Percentiles rank a stretch among this genome's conserved stretches.
Conservation (phyloP, 2,329 filamentous ascomycete species). For the Esteya vermicola region DNA sequence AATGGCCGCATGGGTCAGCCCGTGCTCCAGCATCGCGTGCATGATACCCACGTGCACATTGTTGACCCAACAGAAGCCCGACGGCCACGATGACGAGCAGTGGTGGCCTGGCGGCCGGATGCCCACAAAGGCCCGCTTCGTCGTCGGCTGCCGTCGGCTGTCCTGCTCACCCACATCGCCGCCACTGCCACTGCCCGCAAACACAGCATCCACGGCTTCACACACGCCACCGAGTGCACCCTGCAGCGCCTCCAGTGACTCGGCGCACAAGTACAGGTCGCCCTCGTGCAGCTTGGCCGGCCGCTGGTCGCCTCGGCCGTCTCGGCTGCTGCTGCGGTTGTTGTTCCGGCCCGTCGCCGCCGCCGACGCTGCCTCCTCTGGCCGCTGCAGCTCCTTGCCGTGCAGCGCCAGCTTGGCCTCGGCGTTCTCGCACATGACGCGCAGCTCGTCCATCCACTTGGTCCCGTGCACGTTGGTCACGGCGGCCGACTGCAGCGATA, state of each 20-base stretch:
- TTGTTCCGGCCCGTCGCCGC: no score
- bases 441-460: slow-evolving; percentile 89
- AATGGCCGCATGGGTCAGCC: slow-evolving; percentile 84
- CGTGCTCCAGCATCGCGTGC: slow-evolving; percentile 71
- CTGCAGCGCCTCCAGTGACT: slow-evolving; percentile 78
- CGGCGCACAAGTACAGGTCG: slow-evolving; percentile 78
- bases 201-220: slow-evolving; percentile 80
- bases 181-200: slow-evolving; percentile 27
- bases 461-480: slow-evolving; percentile 85
- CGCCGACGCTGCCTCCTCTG: slow-evolving; percentile 33
- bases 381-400: slow-evolving; percentile 63
- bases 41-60: slow-evolving; percentile 96
- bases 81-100: slow-evolving; percentile 77
- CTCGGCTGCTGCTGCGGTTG: not conserved
- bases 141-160: not conserved
- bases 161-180: not conserved
- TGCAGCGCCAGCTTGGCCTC: slow-evolving; percentile 63
- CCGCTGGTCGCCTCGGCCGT: slow-evolving; percentile 12
- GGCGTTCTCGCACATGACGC: slow-evolving; percentile 68
- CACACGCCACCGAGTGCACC: slow-evolving; percentile 86
- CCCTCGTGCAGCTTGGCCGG: slow-evolving; percentile 61
- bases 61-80: slow-evolving; percentile 97
- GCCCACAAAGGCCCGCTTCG: slow-evolving; percentile 71
- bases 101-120: slow-evolving; percentile 92
- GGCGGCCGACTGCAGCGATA: slow-evolving; percentile 58